Evolutionary conservation across 1,139 yeast genomes (phyloP).

Genomic region (Yamadazyma taylorii): DNA sequence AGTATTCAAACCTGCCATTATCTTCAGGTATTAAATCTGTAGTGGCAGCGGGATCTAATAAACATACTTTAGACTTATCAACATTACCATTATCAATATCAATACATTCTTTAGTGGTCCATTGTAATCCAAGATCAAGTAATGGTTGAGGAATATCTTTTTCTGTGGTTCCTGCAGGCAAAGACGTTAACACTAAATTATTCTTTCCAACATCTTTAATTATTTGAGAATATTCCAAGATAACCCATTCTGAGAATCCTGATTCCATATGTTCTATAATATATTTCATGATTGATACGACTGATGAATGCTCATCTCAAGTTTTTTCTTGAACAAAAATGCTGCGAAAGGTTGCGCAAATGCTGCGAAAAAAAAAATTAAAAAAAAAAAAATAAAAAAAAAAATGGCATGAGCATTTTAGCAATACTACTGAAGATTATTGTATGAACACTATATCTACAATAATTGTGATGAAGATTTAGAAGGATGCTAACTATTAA

Average conservation of each 20-base stretch:
- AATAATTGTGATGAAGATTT: no score
- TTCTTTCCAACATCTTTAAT: constrained; percentile 77
- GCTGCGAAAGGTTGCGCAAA: no score
- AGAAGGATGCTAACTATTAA: no score
- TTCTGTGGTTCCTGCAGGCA: constrained; percentile 63
- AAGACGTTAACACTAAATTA: constrained; percentile 74
- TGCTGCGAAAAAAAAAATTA: no score
- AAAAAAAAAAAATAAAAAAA: no score
- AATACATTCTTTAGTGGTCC: constrained; percentile 78
- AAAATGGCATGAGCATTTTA: no score
- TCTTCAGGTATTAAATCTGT: constrained; percentile 75
- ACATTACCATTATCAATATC: constrained; percentile 40
- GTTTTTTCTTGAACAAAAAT: background rate
- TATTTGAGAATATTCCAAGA: constrained; percentile 80
- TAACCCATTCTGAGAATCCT: constrained; percentile 96
- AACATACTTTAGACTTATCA: constrained; percentile 61
- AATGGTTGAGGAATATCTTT: constrained; percentile 66
- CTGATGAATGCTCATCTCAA: background rate
- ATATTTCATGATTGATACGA: constrained; percentile 61
- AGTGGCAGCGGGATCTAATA: constrained; percentile 85
- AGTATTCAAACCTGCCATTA: constrained; percentile 66
- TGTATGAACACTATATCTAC: no score
- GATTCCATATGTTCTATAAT: constrained; percentile 97
- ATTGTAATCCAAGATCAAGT: constrained; percentile 64
- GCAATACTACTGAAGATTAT: no score